Evolutionary conservation across 148 eudicot genomes (phyloP), one percentile per base, ranked within the genome.

Genomic region (Chenopodium album): DNA sequence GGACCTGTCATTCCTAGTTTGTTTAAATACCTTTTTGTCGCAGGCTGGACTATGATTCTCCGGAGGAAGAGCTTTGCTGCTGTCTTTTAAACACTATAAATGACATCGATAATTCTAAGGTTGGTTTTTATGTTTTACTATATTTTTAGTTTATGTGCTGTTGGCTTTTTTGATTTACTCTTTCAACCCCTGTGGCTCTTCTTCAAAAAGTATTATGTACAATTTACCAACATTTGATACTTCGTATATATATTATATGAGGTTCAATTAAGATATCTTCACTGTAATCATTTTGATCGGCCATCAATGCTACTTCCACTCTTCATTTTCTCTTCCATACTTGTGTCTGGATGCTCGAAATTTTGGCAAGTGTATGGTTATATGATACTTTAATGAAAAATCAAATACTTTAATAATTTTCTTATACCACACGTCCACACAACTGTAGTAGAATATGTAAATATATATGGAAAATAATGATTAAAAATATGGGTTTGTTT

Each of bases 11-110:
- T 19, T 56, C 17, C 22, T 14, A 56, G 7, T 5, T 13, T 56
- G 22, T 56, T 56, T 1, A 12, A 56, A 50, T 12, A 17, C 6
- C 44, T 3, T 13, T 50, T 50, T 50, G 54, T 50, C 4, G 67
- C 83, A 84, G 86, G 72, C 52, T 78, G 59, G 83, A 84, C 26
- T 23, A 34, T 71, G n/a, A 78, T 67, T 67, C 87, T 65, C 17
- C 22, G 2, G n/a, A 28, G 76, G 79, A 66, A 65, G 84, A 85
- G 64, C 79, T 52, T 13, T 81, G 82, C 65, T 69, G 74, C 76
- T 81, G 87, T 75, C 71, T 73, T 66, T 32, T 78, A 64, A 71
- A 71, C 83, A 73, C 17, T 66, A 26, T 63, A 78, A 80, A 56
- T 31, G 79, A 77, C 54, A 37, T 44, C 19, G 69, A 79, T 34